Percentiles rank a stretch among this genome's conserved stretches.
phyloP scores from a whole-genome alignment of 1,284 basidiomycete species.

The Laetiporus sulphureus region DNA sequence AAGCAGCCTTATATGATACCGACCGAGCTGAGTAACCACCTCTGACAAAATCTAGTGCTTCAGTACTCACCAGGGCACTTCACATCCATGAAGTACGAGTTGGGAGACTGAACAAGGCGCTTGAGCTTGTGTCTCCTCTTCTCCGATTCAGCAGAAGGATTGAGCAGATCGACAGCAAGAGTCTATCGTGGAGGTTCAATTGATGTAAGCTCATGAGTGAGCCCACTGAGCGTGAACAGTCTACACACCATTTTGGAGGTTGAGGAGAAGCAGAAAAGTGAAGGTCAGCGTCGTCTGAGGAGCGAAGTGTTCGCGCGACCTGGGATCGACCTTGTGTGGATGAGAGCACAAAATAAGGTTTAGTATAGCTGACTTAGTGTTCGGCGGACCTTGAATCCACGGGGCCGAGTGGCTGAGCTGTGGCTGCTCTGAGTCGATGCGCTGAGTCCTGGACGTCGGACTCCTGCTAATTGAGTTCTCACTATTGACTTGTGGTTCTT shows the following conservation, averaged over 20 bases:
- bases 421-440: constrained; percentile 8
- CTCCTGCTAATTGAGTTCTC: no score
- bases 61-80: constrained; percentile 94
- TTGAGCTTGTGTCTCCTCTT: constrained; percentile 97
- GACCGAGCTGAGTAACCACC: no score
- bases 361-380: constrained; percentile 11
- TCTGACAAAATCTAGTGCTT: no score
- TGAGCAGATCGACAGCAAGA: constrained; percentile 97
- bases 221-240: background rate
- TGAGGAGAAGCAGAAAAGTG: constrained; percentile 13
- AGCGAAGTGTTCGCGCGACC: constrained; percentile 23
- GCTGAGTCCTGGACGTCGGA: no score
- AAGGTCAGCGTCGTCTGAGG: constrained; percentile 18
- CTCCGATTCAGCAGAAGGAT: constrained; percentile 88
- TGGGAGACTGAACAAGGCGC: constrained; percentile 95
- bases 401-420: constrained; percentile 16
- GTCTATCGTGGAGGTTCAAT: constrained; percentile 43
- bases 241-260: constrained; percentile 24
- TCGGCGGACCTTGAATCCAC: constrained; percentile 18
- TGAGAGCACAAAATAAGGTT: constrained; percentile 24
- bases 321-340: constrained; percentile 24
- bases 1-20: constrained; percentile 84
- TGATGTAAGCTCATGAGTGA: background rate
- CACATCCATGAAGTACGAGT: constrained; percentile 99
- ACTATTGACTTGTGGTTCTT: no score